These are phyloP conservation scores for Spirogloea muscicola DNA, from an alignment of 139 green algal species.

Conservation along the genomic window DNA sequence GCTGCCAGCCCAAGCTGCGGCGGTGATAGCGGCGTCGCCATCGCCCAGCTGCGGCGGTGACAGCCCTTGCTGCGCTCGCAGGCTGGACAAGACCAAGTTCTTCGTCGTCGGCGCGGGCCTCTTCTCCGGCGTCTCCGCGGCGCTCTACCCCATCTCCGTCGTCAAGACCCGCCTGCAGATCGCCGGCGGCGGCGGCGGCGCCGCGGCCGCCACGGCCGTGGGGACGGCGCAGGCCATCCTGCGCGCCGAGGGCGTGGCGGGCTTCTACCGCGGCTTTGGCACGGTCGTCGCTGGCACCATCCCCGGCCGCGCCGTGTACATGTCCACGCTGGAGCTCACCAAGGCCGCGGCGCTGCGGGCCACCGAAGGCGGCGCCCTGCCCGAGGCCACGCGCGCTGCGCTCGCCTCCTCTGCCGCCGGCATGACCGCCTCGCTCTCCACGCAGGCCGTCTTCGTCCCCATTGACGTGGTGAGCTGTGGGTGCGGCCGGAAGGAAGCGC, in stretches of 20 bases:
- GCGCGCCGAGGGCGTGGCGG: conserved; percentile 70
- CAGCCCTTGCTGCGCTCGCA: no score
- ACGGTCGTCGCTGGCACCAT: conserved; percentile 51
- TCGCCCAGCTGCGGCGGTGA: no score
- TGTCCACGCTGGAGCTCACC: conserved; percentile 65
- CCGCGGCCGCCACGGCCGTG: not conserved
- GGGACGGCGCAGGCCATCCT: conserved; percentile 52
- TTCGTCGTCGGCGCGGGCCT: conserved; percentile 74
- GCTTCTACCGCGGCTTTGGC: conserved; percentile 71
- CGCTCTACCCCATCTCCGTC: conserved; percentile 83
- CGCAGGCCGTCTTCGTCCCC: conserved; percentile 80
- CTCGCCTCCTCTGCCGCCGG: conserved; percentile 56
- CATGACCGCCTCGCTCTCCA: conserved; percentile 61
- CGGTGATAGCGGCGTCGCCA: no score
- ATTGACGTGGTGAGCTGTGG: conserved; percentile 72
- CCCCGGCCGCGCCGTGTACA: conserved; percentile 63
- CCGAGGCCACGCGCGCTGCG: conserved; percentile 52
- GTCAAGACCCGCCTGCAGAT: conserved; percentile 80
- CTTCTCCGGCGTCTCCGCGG: conserved; percentile 72
- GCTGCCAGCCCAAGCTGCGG: no score
- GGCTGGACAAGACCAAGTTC: conserved; percentile 85
- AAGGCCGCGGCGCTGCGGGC: conserved; percentile 58
- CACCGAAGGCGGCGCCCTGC: conserved; percentile 16
- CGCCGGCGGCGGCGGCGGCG: not conserved
- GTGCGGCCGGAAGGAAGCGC: no score